Evolutionary conservation across 768 basidiomycete genomes (phyloP).

Genomic region (Crassisporium funariophilum): DNA sequence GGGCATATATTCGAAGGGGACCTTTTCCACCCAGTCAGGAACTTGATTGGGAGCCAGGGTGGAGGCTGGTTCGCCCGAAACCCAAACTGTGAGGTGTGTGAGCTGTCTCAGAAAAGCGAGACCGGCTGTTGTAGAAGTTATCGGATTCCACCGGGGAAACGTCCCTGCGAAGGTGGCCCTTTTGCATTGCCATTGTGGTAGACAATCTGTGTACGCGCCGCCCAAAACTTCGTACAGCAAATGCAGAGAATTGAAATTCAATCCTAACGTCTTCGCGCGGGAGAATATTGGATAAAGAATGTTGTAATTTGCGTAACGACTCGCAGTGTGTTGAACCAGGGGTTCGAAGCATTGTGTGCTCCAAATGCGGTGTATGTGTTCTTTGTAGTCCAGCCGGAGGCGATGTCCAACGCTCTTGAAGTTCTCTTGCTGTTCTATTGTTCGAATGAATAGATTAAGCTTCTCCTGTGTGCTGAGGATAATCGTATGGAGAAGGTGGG

Average conservation of each 20-base stretch:
- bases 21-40: slow-evolving; percentile 24
- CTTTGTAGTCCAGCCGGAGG: slow-evolving; percentile 33
- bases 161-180: slow-evolving; percentile 35
- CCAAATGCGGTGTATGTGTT: slow-evolving; percentile 37
- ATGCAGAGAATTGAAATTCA: slow-evolving; percentile 32
- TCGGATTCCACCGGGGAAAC: slow-evolving; percentile 32
- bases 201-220: slow-evolving; percentile 9
- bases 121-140: slow-evolving; percentile 32
- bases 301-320: slow-evolving; percentile 18
- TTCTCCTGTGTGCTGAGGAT: slow-evolving; percentile 29
- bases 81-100: slow-evolving; percentile 39
- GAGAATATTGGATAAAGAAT: slow-evolving; percentile 29
- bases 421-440: slow-evolving; percentile 30
- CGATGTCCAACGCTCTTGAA: slow-evolving; percentile 14
- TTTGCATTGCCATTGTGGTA: slow-evolving; percentile 26
- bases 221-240: slow-evolving; percentile 36
- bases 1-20: slow-evolving; percentile 35
- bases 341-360: slow-evolving; percentile 31
- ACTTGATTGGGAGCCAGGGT: slow-evolving; percentile 8
- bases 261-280: slow-evolving; percentile 33
- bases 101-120: slow-evolving; percentile 35
- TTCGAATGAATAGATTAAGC: slow-evolving; percentile 33
- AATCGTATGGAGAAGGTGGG: slow-evolving; percentile 40
- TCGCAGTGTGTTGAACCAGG: slow-evolving; percentile 19
- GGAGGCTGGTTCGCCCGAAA: slow-evolving; percentile 8